Evolutionary conservation across 768 basidiomycete species (phyloP).

Genomic region (Sistotremastrum niveocremeum): DNA sequence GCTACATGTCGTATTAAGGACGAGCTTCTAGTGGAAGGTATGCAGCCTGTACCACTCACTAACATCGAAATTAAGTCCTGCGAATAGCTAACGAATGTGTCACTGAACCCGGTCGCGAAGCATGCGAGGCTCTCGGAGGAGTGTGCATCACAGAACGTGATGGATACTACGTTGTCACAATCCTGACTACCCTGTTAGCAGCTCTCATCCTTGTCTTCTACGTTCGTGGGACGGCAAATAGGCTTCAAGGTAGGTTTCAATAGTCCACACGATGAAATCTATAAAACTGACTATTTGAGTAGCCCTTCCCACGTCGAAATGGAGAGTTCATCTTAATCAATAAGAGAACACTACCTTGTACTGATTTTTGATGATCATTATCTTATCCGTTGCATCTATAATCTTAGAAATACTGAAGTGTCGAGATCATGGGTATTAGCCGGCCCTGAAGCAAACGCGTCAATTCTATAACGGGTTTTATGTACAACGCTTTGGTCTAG

Average conservation of each 20-base stretch:
- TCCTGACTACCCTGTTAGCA: constrained; percentile 69
- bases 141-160: constrained; percentile 74
- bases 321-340: constrained; percentile 44
- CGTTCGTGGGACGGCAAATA: constrained; percentile 73
- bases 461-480: too few species aligned
- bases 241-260: constrained; percentile 59
- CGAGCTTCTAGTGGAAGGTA: constrained; percentile 19
- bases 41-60: constrained; percentile 16
- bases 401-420: too few species aligned
- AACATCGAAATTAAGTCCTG: not conserved
- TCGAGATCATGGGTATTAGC: too few species aligned
- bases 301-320: constrained; percentile 59
- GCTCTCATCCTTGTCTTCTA: constrained; percentile 56
- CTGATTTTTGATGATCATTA: too few species aligned
- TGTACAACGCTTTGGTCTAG: constrained; percentile 1
- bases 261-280: too few species aligned
- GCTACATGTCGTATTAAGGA: constrained; percentile 71
- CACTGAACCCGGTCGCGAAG: constrained; percentile 76
- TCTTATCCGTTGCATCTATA: too few species aligned
- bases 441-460: too few species aligned
- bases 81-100: constrained; percentile 71
- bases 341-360: not conserved
- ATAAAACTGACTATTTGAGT: constrained; percentile 5
- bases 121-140: constrained; percentile 65
- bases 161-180: constrained; percentile 82